Evolutionary conservation across 2,329 filamentous ascomycete species (phyloP).

Genomic region (Pseudocercospora fuligena): DNA sequence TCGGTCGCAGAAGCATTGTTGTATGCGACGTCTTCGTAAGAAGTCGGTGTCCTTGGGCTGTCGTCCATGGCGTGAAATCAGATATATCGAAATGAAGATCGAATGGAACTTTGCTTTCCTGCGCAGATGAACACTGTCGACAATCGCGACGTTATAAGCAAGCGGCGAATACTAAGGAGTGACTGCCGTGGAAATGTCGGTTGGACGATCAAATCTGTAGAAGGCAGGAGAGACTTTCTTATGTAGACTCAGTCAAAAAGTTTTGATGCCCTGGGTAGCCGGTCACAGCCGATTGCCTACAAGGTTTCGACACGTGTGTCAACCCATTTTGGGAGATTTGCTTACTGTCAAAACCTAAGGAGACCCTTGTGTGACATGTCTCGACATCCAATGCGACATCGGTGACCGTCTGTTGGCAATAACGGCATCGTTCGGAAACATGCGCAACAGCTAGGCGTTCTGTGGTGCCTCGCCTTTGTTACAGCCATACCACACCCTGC

Average conservation of each 20-base stretch:
- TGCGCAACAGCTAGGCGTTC: neutral
- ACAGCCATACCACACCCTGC: neutral
- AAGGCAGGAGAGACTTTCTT: neutral
- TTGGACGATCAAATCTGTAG: neutral
- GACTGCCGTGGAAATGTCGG: neutral
- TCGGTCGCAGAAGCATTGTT: neutral
- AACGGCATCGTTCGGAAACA: neutral
- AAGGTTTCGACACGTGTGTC: neutral
- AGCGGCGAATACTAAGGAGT: neutral
- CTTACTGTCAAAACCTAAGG: neutral
- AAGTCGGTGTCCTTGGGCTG: neutral
- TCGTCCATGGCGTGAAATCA: neutral
- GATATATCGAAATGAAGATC: neutral
- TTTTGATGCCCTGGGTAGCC: neutral
- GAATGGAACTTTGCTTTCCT: neutral
- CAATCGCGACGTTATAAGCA: neutral
- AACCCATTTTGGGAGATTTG: neutral
- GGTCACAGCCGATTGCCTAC: slow-evolving; percentile 1
- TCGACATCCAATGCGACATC: neutral
- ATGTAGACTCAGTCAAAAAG: neutral
- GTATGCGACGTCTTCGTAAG: neutral
- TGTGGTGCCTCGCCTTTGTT: neutral
- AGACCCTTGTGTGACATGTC: neutral
- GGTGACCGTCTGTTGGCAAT: slow-evolving; percentile 10
- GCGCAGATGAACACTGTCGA: neutral